phyloP scores from a whole-genome alignment of 2,329 filamentous ascomycete species.

The Penicillium brevicompactum region DNA sequence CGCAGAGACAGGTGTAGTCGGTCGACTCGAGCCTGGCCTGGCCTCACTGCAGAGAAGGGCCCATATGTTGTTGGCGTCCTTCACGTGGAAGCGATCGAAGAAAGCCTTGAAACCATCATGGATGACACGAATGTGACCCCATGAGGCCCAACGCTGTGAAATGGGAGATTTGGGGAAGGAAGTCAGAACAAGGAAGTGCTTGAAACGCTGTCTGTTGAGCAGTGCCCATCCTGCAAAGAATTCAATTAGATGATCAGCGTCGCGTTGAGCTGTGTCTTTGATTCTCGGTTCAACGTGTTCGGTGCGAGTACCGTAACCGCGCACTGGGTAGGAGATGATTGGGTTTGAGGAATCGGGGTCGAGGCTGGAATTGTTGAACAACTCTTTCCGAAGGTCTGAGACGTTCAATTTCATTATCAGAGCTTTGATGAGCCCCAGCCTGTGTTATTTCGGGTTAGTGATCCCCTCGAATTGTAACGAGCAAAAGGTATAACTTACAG shows the following conservation, averaged over 20 bases:
- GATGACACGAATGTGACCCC: too few relatives aligned
- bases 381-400: conserved; percentile 6
- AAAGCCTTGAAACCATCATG: too few relatives aligned
- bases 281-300: conserved; percentile 26
- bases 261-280: conserved; percentile 27
- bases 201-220: conserved; percentile 33
- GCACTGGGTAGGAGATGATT: conserved; percentile 34
- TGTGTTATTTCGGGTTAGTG: neutral
- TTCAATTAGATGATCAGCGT: conserved; percentile 42
- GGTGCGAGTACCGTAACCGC: conserved; percentile 31
- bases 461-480: neutral
- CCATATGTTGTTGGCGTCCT: too few relatives aligned
- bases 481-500: conserved; percentile 1
- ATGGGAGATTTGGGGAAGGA: neutral
- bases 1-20: too few relatives aligned
- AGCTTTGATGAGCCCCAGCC: conserved; percentile 6
- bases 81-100: too few relatives aligned
- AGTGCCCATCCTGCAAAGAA: conserved; percentile 43
- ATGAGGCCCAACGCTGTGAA: too few relatives aligned
- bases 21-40: too few relatives aligned
- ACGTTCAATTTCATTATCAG: conserved; percentile 31
- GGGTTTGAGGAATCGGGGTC: conserved; percentile 26
- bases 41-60: too few relatives aligned
- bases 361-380: conserved; percentile 20
- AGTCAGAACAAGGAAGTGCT: conserved; percentile 34